Percentiles rank a stretch among this genome's conserved stretches.
phyloP scores from a whole-genome alignment of 257 asterid species.

The Pogostemon cablin region DNA sequence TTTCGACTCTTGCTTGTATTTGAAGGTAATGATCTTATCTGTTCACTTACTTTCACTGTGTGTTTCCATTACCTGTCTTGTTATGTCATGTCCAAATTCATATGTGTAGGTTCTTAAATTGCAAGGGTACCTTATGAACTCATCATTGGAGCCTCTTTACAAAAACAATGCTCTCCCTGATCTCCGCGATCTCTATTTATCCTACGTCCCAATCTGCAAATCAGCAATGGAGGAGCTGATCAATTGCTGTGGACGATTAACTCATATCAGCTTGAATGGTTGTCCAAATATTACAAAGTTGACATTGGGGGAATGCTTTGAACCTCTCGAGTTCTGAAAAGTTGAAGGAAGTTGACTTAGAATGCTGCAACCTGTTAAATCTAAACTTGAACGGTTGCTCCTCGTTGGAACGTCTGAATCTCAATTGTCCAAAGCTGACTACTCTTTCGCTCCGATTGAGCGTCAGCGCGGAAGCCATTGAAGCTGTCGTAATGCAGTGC shows the following conservation, averaged over 20 bases:
- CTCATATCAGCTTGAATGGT: constrained; percentile 81
- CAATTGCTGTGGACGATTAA: constrained; percentile 65
- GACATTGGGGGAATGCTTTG: constrained; percentile 53
- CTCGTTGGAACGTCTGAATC: constrained; percentile 68
- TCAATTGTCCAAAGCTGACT: constrained; percentile 71
- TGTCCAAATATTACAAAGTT: constrained; percentile 76
- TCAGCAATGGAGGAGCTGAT: constrained; percentile 79
- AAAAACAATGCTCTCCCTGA: constrained; percentile 71
- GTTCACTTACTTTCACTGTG: no score
- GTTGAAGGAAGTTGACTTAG: constrained; percentile 74
- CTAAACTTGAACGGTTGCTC: constrained; percentile 63
- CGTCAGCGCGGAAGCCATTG: constrained; percentile 67
- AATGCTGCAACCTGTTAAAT: constrained; percentile 62
- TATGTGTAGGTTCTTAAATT: constrained; percentile 66
- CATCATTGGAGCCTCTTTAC: constrained; percentile 79
- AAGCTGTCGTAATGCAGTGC: constrained; percentile 64
- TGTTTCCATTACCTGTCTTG: no score
- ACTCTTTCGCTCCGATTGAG: constrained; percentile 90
- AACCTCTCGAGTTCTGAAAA: constrained; percentile 72
- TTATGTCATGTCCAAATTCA: background rate
- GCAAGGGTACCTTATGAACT: constrained; percentile 74
- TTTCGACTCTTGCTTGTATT: constrained; percentile 54
- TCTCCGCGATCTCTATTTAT: constrained; percentile 71
- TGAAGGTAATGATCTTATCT: constrained; percentile 53
- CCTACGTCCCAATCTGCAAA: constrained; percentile 76